phyloP scores from a whole-genome alignment of 2,329 filamentous ascomycete species.

The Fusarium redolens region DNA sequence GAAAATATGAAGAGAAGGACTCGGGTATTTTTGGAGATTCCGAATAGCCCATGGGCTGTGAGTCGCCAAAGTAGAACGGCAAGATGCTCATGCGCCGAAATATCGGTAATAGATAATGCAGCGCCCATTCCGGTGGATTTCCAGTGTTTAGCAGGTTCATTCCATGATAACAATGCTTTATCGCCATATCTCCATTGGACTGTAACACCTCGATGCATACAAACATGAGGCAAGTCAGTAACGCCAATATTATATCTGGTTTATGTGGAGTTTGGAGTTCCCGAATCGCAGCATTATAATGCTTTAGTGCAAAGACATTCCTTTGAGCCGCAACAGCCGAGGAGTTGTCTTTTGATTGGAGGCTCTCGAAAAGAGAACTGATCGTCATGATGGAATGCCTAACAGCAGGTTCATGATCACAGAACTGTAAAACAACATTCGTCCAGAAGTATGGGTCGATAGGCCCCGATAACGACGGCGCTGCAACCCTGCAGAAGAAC shows the following conservation, averaged over 20 bases:
- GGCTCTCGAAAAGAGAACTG: slow-evolving; percentile 10
- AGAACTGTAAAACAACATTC: slow-evolving; percentile 29
- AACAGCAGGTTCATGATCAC: slow-evolving; percentile 24
- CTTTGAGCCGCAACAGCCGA: neutral
- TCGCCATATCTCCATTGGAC: slow-evolving; percentile 18
- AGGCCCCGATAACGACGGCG: slow-evolving; percentile 26
- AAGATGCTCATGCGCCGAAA: slow-evolving; percentile 12
- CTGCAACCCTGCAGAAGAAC: slow-evolving; percentile 30
- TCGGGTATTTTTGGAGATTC: neutral
- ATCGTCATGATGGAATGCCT: slow-evolving; percentile 25
- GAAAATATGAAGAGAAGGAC: neutral
- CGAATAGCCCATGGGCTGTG: slow-evolving; percentile 1
- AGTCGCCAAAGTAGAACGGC: slow-evolving; percentile 22
- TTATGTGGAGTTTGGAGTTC: neutral
- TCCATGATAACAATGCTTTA: slow-evolving; percentile 12
- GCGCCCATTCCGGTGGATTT: slow-evolving; percentile 6
- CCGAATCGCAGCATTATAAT: slow-evolving; percentile 16
- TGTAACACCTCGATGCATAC: slow-evolving; percentile 20
- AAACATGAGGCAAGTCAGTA: slow-evolving; percentile 18
- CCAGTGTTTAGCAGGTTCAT: neutral
- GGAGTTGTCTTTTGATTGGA: neutral
- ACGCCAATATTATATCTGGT: slow-evolving; percentile 2
- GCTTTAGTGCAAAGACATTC: slow-evolving; percentile 8
- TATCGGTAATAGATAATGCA: neutral
- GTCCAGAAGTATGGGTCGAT: slow-evolving; percentile 37